These are phyloP conservation scores for Myxozyma vanderwaltii DNA, from an alignment of 805 yeast genomes.

Conservation along the genomic window DNA sequence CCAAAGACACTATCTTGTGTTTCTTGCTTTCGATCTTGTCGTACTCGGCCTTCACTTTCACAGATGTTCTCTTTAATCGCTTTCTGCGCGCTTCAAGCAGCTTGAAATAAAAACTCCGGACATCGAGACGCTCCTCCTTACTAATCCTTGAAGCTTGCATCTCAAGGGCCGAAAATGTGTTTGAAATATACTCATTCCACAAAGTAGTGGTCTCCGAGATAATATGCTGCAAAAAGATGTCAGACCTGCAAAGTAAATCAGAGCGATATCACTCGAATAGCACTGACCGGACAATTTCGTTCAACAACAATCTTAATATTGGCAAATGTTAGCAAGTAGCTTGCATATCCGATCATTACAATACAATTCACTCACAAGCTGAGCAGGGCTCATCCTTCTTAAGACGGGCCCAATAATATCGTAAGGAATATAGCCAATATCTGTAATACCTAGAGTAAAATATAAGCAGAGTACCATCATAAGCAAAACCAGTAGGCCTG, in stretches of 20 bases:
- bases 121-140: not conserved
- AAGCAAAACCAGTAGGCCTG: too few relatives aligned
- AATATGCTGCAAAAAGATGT: conserved; percentile 34
- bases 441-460: conserved; percentile 38
- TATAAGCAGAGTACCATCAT: too few relatives aligned
- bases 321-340: conserved; percentile 1
- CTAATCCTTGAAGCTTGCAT: not conserved
- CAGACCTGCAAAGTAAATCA: not conserved
- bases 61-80: conserved; percentile 21
- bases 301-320: conserved; percentile 13
- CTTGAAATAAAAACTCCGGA: conserved; percentile 36
- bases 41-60: conserved; percentile 23
- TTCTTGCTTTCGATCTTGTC: conserved; percentile 20
- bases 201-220: conserved; percentile 38
- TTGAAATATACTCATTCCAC: conserved; percentile 41
- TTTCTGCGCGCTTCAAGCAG: conserved; percentile 42
- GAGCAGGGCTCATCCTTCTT: conserved; percentile 40
- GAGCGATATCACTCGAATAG: not conserved
- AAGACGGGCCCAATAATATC: conserved; percentile 45
- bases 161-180: conserved; percentile 43
- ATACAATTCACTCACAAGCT: conserved; percentile 35
- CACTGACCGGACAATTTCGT: conserved; percentile 29
- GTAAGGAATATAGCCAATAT: conserved; percentile 46
- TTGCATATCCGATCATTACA: not conserved
- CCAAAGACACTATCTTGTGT: conserved; percentile 22